These are phyloP conservation scores for Arachnomyces sp. DNA, from an alignment of 2,329 filamentous ascomycete genomes.

Conservation along the genomic window DNA sequence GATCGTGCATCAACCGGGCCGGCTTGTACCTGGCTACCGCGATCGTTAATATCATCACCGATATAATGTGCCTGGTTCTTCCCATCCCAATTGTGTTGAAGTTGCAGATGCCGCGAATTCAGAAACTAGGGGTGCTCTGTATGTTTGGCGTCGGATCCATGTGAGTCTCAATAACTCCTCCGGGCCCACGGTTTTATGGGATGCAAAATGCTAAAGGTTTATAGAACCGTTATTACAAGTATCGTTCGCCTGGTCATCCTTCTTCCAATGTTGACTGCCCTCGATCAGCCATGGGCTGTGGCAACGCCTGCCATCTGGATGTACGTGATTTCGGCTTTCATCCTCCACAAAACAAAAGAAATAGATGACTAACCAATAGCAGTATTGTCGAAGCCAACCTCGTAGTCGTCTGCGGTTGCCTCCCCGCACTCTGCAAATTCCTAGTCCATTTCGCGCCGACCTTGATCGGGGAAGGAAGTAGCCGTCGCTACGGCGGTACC, in stretches of 20 bases:
- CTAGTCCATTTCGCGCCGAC: constrained; percentile 20
- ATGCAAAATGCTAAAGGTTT: background rate
- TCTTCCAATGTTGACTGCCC: background rate
- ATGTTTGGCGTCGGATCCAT: constrained; percentile 24
- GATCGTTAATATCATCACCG: constrained; percentile 21
- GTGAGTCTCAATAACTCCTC: constrained; percentile 11
- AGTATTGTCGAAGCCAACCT: constrained; percentile 24
- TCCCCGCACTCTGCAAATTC: constrained; percentile 23
- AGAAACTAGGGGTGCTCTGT: constrained; percentile 23
- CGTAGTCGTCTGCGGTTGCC: constrained; percentile 21
- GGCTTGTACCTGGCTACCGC: constrained; percentile 25
- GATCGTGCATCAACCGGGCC: constrained; percentile 21
- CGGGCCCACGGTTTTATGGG: no score
- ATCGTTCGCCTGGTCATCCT: constrained; percentile 20
- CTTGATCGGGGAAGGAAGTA: no score
- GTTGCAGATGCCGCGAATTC: constrained; percentile 23
- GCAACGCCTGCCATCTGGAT: constrained; percentile 20
- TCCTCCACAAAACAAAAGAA: no score
- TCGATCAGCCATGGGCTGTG: constrained; percentile 14
- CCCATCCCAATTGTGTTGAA: constrained; percentile 23
- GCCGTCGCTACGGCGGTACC: no score
- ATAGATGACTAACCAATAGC: no score
- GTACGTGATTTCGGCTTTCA: no score
- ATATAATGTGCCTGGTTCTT: constrained; percentile 22
- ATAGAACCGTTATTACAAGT: constrained; percentile 23